Base-by-base conservation (phyloP, 2,329 filamentous ascomycete species). In the Colletotrichum melonis region DNA sequence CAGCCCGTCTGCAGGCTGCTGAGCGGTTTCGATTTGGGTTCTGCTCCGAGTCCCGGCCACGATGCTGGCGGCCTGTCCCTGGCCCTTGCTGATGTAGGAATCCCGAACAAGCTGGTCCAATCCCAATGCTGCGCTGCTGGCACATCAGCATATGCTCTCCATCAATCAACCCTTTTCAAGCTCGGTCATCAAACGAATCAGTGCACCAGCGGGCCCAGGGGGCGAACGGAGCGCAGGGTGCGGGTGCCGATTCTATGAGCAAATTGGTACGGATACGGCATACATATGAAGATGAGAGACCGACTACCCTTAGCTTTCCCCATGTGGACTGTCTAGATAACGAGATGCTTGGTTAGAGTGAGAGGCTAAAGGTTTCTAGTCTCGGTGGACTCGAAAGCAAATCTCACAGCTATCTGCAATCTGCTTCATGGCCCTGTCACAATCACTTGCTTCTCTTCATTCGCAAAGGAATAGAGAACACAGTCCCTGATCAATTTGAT, bases 171-270 rank as follows among this genome's bases (percentile, higher is more conserved):
- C 54, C 66, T 69, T 38, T 52, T 42, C 66, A 56, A 59, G 66
- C 38, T 72, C 52, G 64, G 69, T 69, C 69, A 72, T 69, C 69
- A 60, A 63, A 69, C 55, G 32, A 69, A 64, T 59, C 59, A 72
- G 69, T 72, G 69, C 69, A 55, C 59, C 59, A 32, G 57, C 65
- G 63, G 58, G 65, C 58, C 38, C 54, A 42, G 64, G 49, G 49
- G 55, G 56, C 52, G 49, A 60, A 62, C 63, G 35, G 52, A 62
- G 28, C 49, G 26, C 30, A 58, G 54, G 52, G 57, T 46, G 58
- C 69, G 54, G 65, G 65, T 38, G 6, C 28, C 59, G 22, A 26
- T 55, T 35, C 16, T 8, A 28, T 28, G 35, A 60, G 58, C 38
- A 19, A 42, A 42, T 19, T 19, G 38, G 38, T 42, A 42, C 38